Base-by-base conservation (phyloP, 306 rosid genomes). In the Vicia sativa region DNA sequence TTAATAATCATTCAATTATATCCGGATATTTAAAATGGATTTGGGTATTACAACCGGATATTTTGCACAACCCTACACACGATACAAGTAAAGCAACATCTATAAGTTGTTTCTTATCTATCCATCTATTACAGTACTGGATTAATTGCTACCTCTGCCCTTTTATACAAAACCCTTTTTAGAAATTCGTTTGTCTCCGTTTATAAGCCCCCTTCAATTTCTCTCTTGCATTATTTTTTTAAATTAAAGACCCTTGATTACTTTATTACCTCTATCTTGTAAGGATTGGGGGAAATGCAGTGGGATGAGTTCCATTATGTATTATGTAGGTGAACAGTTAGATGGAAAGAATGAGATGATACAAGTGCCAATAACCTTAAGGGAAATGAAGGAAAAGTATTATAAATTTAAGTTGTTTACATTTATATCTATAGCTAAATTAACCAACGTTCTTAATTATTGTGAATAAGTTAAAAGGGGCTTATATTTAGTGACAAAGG, bases 91-190 rank as follows among this genome's bases (percentile, higher is more conserved):
- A 48, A 4, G 26, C 55, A 50, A 19, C 57, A 19, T 19, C 9
- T 50, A 50, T 18, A 26, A 50, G 23, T 50, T 50, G 29, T 50
- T 50, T 19, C 29, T 50, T 9, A 50, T 50, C 6, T 50, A 50
- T 50, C 57, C 57, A 50, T 50, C 28, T 50, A 50, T 19, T 50
- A 18, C 56, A 19, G 6, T 50, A 50, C 6, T 50, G 56, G 13
- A 49, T 49, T 18, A 50, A 50, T 9, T 19, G n/a, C 56, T 50
- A 50, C 56, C 56, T 50, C 28, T 9, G 28, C 23, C 56, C 56
- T 26, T 9, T 50, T 18, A 9, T 50, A 18, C 56, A 50, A 48
- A 50, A 50, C 28, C 26, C 29, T 18, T 19, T 19, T 4, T 11
- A 50, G 28, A 50, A 50, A 12, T 19, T 50, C 2, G n/a, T 16